A percentile compares a stretch with the other conserved stretches of the same genome.
These are phyloP conservation scores for Cucurbita pepo DNA, from an alignment of 306 rosid species.

Conservation along the genomic window DNA sequence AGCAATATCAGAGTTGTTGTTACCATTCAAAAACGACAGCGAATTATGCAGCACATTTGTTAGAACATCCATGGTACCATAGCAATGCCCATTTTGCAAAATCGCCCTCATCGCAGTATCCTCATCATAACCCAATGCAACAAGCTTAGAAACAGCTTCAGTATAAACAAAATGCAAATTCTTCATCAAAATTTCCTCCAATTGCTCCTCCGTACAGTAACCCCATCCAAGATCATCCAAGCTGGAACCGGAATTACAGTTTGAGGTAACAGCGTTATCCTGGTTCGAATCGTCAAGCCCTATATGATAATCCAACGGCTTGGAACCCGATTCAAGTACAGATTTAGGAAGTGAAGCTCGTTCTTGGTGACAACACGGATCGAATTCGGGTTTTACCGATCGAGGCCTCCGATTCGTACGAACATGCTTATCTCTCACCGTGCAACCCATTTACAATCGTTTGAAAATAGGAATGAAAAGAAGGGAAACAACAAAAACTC, in stretches of 20 bases:
- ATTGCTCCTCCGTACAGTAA: conserved; percentile 83
- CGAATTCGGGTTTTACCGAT: conserved; percentile 36
- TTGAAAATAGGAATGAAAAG: background rate
- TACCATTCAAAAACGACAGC: conserved; percentile 46
- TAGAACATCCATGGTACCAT: conserved; percentile 71
- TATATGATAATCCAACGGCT: conserved; percentile 33
- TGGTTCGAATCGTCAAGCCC: conserved; percentile 19
- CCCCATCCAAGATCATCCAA: conserved; percentile 67
- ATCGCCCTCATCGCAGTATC: conserved; percentile 54
- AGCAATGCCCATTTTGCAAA: conserved; percentile 66
- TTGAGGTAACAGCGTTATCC: conserved; percentile 16
- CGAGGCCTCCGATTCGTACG: conserved; percentile 61
- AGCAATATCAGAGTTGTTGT: background rate
- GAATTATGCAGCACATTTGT: conserved; percentile 68
- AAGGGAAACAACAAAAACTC: background rate
- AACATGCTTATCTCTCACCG: conserved; percentile 67
- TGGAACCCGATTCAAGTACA: conserved; percentile 48
- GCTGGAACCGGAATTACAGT: conserved; percentile 19
- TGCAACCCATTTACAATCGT: conserved; percentile 51
- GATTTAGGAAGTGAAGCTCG: conserved; percentile 54
- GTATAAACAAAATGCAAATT: conserved; percentile 46
- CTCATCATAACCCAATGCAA: conserved; percentile 62
- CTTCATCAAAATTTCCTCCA: conserved; percentile 68
- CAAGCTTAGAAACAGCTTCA: conserved; percentile 71
- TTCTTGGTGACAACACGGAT: conserved; percentile 25